Base-by-base conservation (phyloP, 768 basidiomycete genomes). In the Suillus spraguei region DNA sequence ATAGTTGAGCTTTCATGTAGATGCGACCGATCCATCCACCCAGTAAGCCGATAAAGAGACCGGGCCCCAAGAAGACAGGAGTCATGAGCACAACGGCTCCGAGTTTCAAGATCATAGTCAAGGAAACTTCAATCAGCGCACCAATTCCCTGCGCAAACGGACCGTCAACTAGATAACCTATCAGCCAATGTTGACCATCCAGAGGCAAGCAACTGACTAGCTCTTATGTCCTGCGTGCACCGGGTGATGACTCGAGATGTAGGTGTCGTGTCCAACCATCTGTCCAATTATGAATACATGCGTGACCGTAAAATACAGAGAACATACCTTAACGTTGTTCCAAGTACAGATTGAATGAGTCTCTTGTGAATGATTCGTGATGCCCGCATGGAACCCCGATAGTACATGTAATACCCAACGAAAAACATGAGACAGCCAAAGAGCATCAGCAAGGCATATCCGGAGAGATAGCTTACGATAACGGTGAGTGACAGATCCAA, bases 191-290 rank as follows among this genome's bases (percentile, higher is more conserved):
- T 55, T 52, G 47, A 41, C 8, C 1, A 14, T 17, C n/a, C 24
- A 33, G 46, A 60, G 47, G 59, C 22, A 60, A 58, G 38, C 0
- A 58, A 65, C 66, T 49, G 63, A 73, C 78, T 66, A 24, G 63
- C 54, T 52, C 67, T 72, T 24, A 90, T 87, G 69, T 91, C 89
- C 60, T 87, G 84, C 1, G 89, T 90, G 70, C 85, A 85, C 58
- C 89, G 81, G 35, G 87, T 77, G 47, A 90, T 84, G 59, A 92
- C 83, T 5, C 89, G 83, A n/a, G 83, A 82, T 0, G 78, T 78
- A 0, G 83, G 83, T 2, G 81, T 82, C 8, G 71, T 78, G 64
- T 85, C 84, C 10, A 85, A 74, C 80, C 81, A 85, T 63, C 84
- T 81, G 32, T 32, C 33, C 8, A 69, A 70, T 39, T 68, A 76